Evolutionary conservation across 2,329 filamentous ascomycete species (phyloP), one percentile per base, ranked within the genome.

Genomic region (Diplodia corticola): DNA sequence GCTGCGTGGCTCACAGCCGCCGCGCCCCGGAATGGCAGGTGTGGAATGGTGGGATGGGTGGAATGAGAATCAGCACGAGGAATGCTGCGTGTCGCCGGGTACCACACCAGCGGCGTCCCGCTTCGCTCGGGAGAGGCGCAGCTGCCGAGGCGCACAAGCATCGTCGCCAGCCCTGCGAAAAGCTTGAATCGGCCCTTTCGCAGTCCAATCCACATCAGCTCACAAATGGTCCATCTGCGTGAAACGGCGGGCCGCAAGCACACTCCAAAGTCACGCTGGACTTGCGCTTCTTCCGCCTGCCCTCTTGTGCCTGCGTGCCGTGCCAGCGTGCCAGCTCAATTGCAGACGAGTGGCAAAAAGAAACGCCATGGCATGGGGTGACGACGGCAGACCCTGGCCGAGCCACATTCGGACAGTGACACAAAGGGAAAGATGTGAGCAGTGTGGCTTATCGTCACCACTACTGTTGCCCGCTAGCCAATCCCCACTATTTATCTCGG

Each of bases 401-500:
- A 35, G 44, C 22, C 57, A 46, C 57, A 15, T 35, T 35, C 44
- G 40, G 28, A 30, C 44, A 30, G n/a, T 61, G 44, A 61, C 44
- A 40, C 37, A 48, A 60, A 22, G 24, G 24, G 55, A 15, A 44
- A 57, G 54, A 57, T 2, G 12, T 57, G 54, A 26, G 24, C 53
- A 24, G 10, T 26, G 10, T 26, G 40, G 24, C 55, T 60, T 60
- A 60, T 60, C 55, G 30, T 37, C 55, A 60, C 17, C n/a, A n/a
- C 20, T 13, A 2, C 10, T n/a, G n/a, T 33, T 28, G 53, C 33
- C 13, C 10, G 33, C 54, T 30, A 17, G 28, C 37, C 44, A 35
- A 51, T 54, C 64, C 55, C 64, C 64, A 66, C 64, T 61, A 66
- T 63, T 66, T 66, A 66, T 66, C 64, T 66, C 64, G 64, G 64